Evolutionary conservation across 495 filamentous ascomycete species (phyloP).

Genomic region (Penicillium canescens): DNA sequence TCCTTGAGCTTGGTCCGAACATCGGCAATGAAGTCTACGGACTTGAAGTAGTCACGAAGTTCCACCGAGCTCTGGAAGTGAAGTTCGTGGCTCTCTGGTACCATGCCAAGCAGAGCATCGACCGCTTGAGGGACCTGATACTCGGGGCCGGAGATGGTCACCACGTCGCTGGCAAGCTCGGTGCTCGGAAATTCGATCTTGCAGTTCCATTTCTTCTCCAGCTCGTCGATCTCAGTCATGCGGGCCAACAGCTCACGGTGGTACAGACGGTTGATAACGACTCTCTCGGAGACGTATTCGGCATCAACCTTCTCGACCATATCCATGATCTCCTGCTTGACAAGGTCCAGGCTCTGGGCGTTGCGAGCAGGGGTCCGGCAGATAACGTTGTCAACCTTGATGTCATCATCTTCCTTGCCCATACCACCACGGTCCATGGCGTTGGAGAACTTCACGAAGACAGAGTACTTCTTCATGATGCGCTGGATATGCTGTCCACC

Average conservation of each 20-base stretch:
- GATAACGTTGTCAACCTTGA: constrained; percentile 98
- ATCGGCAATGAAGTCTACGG: constrained; percentile 72
- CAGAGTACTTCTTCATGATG: constrained; percentile 99
- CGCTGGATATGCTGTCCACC: constrained; percentile 98
- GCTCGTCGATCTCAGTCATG: constrained; percentile 83
- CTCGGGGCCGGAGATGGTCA: constrained; percentile 92
- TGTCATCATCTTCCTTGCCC: constrained; percentile 93
- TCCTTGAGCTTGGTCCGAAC: constrained; percentile 79
- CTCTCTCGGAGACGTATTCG: constrained; percentile 90
- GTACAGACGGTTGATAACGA: constrained; percentile 91
- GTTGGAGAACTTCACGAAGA: constrained; percentile 99
- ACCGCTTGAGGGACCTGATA: constrained; percentile 96
- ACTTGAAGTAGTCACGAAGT: constrained; percentile 76
- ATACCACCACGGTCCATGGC: constrained; percentile 97
- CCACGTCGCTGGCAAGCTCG: constrained; percentile 93
- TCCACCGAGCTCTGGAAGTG: constrained; percentile 72
- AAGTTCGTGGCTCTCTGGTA: constrained; percentile 92
- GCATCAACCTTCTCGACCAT: constrained; percentile 98
- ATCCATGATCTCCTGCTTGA: constrained; percentile 98
- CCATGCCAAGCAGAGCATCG: constrained; percentile 94
- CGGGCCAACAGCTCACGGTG: constrained; percentile 90
- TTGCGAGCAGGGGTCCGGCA: constrained; percentile 97
- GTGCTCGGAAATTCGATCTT: constrained; percentile 97
- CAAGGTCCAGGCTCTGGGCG: constrained; percentile 90
- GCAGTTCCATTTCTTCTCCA: constrained; percentile 99